These are phyloP conservation scores for Trichoderma sp. DNA, from an alignment of 2,329 filamentous ascomycete species.

Conservation along the genomic window DNA sequence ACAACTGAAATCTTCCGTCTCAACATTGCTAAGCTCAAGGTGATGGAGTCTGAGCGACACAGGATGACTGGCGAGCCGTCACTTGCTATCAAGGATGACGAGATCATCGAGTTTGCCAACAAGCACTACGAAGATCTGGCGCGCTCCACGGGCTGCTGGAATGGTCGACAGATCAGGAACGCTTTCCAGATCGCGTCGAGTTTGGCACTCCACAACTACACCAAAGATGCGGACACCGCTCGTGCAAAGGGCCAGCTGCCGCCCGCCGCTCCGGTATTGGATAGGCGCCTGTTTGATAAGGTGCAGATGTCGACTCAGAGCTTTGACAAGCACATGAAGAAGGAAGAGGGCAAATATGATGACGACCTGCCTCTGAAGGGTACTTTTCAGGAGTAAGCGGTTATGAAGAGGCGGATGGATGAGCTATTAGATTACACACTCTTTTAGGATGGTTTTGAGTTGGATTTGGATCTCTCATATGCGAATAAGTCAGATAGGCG, in stretches of 20 bases:
- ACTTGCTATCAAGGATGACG: conserved; percentile 34
- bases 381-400: conserved; percentile 32
- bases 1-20: conserved; percentile 41
- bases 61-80: conserved; percentile 36
- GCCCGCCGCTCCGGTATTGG: conserved; percentile 36
- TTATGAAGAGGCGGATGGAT: neutral
- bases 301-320: conserved; percentile 43
- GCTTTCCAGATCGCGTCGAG: conserved; percentile 38
- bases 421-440: neutral
- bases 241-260: conserved; percentile 32
- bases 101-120: conserved; percentile 37
- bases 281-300: conserved; percentile 39
- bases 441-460: neutral
- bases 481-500: neutral
- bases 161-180: conserved; percentile 39
- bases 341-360: conserved; percentile 34
- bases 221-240: conserved; percentile 30
- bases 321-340: conserved; percentile 42
- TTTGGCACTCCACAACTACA: conserved; percentile 38
- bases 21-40: conserved; percentile 38
- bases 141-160: conserved; percentile 32
- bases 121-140: conserved; percentile 34
- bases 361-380: conserved; percentile 33
- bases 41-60: conserved; percentile 36
- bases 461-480: neutral